phyloP scores from a whole-genome alignment of 2,329 filamentous ascomycete genomes.

The Elsinoe perseae region DNA sequence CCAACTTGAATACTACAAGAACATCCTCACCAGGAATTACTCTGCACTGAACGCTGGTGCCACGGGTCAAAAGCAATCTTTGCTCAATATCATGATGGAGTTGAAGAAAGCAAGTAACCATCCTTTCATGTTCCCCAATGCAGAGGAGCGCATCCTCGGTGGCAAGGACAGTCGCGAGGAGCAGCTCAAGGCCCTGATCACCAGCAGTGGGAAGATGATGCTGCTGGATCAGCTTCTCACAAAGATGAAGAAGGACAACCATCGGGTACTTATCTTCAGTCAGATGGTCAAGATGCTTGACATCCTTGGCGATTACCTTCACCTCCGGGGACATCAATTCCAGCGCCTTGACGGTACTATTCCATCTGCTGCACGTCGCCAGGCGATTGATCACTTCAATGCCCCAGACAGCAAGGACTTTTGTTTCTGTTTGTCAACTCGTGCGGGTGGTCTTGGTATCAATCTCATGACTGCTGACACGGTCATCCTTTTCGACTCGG shows the following conservation, averaged over 20 bases:
- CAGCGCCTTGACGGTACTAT: conserved; percentile 95
- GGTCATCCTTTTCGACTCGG: conserved; percentile 94
- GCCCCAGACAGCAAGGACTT: conserved; percentile 94
- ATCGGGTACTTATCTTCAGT: conserved; percentile 95
- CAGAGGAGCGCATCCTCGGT: conserved; percentile 74
- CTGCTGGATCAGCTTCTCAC: conserved; percentile 88
- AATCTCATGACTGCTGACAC: conserved; percentile 99
- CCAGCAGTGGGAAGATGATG: conserved; percentile 99
- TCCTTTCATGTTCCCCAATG: conserved; percentile 93
- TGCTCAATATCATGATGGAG: conserved; percentile 99
- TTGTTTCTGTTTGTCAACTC: conserved; percentile 88
- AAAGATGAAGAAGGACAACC: conserved; percentile 86
- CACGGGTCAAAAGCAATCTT: conserved; percentile 84
- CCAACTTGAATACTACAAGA: conserved; percentile 97
- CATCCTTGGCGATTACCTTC: conserved; percentile 88
- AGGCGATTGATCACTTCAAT: conserved; percentile 98
- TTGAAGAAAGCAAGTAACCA: conserved; percentile 99
- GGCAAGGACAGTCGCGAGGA: conserved; percentile 76
- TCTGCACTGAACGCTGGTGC: conserved; percentile 84
- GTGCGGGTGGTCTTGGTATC: conserved; percentile 95
- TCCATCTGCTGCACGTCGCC: conserved; percentile 73
- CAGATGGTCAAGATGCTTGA: conserved; percentile 99
- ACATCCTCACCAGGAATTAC: conserved; percentile 95
- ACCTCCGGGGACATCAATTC: conserved; percentile 86
- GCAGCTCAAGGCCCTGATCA: conserved; percentile 83